Evolutionary conservation across 768 basidiomycete species (phyloP), one percentile per base, ranked within the genome.

Genomic region (Obba rivulosa): DNA sequence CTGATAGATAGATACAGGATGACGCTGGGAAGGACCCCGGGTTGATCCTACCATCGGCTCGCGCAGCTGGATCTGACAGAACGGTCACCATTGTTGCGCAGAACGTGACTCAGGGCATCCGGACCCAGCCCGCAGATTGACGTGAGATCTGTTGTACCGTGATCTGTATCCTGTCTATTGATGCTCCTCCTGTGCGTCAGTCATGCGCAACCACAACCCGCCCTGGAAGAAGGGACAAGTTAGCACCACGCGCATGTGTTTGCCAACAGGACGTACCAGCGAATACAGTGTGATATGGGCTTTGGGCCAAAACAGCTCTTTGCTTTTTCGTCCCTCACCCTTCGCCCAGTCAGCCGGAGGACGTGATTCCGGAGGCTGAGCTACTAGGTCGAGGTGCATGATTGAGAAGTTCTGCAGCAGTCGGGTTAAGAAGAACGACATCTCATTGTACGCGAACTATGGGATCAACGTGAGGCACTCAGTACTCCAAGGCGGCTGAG

Each of bases 391-490:
- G 28, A 57, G 50, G 13, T 42, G 31, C 36, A 67, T 56, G 8
- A 44, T 31, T 18, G 72, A 68, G 54, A 80, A 73, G 8, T 70
- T 63, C 58, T 83, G 80, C 24, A 81, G 55, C 1, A 81, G 61
- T 11, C 79, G 75, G 21, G 79, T 64, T 41, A 81, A 66, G 63
- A 79, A 75, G 62, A 76, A 78, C 1, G 77, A 76, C 0, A 68
- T 64, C 56, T 78, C 73, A 55, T 80, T 74, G 56, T 78, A 76
- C 14, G 78, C 76, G 53, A 79, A 78, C 69, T 79, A 13, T 7
- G 13, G 9, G 34, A 17, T 20, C 24, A 24, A 20, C 18, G 8
- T 35, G 13, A 18, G 21, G 42, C 18, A 17, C 34, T 18, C 17
- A 11, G 18, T 34, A 41, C n/a, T 16, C 16, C 42, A 43, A 20